Base-by-base conservation (phyloP, 352 stramenopile genomes). In the Phytophthora cryptogea region DNA sequence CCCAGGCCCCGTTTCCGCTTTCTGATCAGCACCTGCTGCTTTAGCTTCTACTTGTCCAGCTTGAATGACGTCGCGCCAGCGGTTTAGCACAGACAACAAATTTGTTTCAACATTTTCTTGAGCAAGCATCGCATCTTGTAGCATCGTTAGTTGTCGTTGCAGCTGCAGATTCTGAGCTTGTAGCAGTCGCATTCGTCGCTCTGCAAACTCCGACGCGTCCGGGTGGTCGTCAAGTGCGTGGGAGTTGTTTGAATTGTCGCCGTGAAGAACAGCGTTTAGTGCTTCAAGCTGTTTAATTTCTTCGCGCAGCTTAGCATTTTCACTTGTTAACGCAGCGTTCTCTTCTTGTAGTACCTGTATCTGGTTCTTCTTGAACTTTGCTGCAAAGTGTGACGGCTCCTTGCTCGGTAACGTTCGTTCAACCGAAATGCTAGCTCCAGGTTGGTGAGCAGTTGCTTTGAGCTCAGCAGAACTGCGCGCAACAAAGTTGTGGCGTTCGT, bases 151-250 rank as follows among this genome's bases (percentile, higher is more conserved):
- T 46, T 89, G 75, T 7, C 80, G 70, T 40, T 80, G 72, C 4
- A 89, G 73, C 52, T 89, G 80, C 27, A 86, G n/a, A 43, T 89
- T 88, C 48, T 89, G 80, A 5, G 75, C 68, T 50, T 84, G 70
- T 1, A 86, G 30, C 4, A 86, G 43, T 27, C 65, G 71, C 53
- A 85, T 76, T 30, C 68, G 64, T 11, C 59, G 55, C 13, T 56
- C 30, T 13, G 74, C 55, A 54, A 79, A 75, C 8, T 59, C 37
- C 8, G 50, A 28, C 5, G 56, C 45, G 7, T 55, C 35, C 1
- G 56, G 36, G 13, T 48, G 33, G 4, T 47, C 46, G 5, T 53
- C 42, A n/a, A n/a, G n/a, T n/a, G n/a, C n/a, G n/a, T n/a, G n/a
- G n/a, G n/a, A n/a, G n/a, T 46, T 70, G 50, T 43, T 63, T 9